Conservation (phyloP, 257 asterid genomes). For the Solanum acaule region DNA sequence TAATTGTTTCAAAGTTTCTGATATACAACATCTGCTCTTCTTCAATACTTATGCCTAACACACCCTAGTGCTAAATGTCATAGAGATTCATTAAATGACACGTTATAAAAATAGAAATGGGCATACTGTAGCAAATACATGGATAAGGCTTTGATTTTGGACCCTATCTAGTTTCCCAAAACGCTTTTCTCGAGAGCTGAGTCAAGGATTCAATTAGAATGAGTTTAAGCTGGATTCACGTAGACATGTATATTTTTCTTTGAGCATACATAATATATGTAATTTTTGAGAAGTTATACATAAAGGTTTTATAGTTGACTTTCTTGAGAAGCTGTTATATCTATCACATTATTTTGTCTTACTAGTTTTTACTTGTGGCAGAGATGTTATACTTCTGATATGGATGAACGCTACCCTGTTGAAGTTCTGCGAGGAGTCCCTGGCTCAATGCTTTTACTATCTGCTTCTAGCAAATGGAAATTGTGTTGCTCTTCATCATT, state of each 20-base stretch:
- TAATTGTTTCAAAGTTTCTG: neutral
- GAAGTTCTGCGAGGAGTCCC: conserved; percentile 23
- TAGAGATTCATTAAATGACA: neutral
- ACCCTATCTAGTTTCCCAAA: neutral
- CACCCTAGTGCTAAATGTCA: neutral
- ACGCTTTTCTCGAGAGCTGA: neutral
- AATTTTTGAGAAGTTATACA: neutral
- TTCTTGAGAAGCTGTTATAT: neutral
- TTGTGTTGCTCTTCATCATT: conserved; percentile 40
- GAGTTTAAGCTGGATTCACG: neutral
- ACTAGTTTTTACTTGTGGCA: conserved; percentile 19
- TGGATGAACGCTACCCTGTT: conserved; percentile 28
- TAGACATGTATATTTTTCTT: neutral
- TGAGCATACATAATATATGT: neutral
- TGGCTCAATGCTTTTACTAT: conserved; percentile 16
- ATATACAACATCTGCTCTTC: neutral
- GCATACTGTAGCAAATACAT: neutral
- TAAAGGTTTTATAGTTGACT: neutral
- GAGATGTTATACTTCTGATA: conserved; percentile 48
- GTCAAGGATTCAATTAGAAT: neutral
- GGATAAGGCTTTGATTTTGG: neutral
- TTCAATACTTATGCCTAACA: neutral
- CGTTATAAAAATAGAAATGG: neutral
- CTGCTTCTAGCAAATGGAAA: conserved; percentile 40
- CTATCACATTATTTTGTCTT: neutral